Conservation (phyloP, 1,284 basidiomycete genomes). For the Coniferiporia sulphurascens region DNA sequence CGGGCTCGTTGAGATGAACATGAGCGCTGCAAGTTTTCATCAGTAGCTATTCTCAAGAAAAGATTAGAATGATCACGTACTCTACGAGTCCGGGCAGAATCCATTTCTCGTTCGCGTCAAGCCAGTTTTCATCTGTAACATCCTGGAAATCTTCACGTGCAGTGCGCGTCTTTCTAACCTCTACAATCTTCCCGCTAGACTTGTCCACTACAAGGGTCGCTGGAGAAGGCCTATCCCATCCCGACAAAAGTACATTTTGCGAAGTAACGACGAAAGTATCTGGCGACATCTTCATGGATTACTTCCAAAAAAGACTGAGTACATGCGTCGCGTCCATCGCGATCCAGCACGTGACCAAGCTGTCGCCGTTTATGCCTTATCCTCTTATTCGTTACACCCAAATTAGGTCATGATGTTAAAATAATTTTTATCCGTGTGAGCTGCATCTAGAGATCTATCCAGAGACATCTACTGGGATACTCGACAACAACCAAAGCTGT, state of each 20-base stretch:
- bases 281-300: neutral
- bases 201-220: conserved; percentile 70
- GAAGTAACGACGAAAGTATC: conserved; percentile 39
- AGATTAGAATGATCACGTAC: conserved; percentile 39
- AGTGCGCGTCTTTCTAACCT: conserved; percentile 38
- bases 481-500: neutral
- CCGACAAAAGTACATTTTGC: conserved; percentile 57
- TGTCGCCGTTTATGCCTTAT: too few relatives aligned
- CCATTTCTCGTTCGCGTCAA: conserved; percentile 60
- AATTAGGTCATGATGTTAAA: neutral
- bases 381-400: too few relatives aligned
- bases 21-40: conserved; percentile 58
- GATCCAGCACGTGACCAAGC: too few relatives aligned
- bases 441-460: neutral
- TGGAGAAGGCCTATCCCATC: conserved; percentile 43
- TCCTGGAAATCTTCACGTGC: conserved; percentile 33
- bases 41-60: neutral
- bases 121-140: conserved; percentile 37
- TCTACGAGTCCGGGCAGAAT: conserved; percentile 85
- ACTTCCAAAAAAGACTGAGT: neutral
- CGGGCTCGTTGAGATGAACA: conserved; percentile 92
- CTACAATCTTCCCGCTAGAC: conserved; percentile 61
- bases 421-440: neutral
- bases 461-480: neutral
- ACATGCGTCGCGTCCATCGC: too few relatives aligned